Conservation (phyloP, 345 rosid species). For the Eucalyptus marginata region DNA sequence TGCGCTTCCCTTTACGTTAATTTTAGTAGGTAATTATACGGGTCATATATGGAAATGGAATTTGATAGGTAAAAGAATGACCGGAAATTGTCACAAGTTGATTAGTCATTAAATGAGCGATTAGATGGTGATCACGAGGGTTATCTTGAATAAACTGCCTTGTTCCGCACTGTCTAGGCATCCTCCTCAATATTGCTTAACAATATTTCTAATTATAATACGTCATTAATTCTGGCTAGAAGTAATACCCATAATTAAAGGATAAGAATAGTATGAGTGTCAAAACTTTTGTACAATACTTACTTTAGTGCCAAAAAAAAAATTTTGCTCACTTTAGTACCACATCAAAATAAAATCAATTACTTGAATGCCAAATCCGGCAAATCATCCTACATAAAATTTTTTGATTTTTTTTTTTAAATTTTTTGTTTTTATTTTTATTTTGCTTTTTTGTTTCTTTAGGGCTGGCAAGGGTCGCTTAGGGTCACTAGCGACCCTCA, state of each 20-base stretch:
- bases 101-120: neutral
- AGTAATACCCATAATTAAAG: neutral
- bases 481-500: rapidly evolving
- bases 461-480: too few species aligned
- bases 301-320: too few species aligned
- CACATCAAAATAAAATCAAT: rapidly evolving
- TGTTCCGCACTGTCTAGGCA: neutral
- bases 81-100: neutral
- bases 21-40: neutral
- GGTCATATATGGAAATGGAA: neutral
- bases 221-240: neutral
- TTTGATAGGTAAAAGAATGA: neutral
- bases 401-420: too few species aligned
- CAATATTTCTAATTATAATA: neutral
- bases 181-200: neutral
- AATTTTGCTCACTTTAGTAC: rapidly evolving
- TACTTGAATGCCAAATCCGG: too few species aligned
- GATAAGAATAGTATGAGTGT: too few species aligned
- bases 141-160: neutral
- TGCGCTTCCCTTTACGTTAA: neutral
- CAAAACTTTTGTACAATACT: rapidly evolving
- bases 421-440: too few species aligned
- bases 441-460: too few species aligned
- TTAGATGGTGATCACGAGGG: neutral
- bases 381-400: too few species aligned